phyloP scores from a whole-genome alignment of 805 yeast genomes.

The Pichia ethanolica region DNA sequence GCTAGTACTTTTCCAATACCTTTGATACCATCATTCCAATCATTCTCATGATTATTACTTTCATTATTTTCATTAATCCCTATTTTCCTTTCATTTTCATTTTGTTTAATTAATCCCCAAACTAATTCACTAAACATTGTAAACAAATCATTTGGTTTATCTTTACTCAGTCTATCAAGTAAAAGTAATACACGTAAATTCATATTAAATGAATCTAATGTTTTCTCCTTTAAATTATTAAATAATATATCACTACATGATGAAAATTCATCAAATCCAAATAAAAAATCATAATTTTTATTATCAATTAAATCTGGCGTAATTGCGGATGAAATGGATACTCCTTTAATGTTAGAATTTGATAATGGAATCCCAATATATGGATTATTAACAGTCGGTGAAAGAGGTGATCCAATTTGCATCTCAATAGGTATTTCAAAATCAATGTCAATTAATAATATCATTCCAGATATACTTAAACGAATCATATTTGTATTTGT shows the following conservation, averaged over 20 bases:
- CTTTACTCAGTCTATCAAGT: slow-evolving; percentile 25
- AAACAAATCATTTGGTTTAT: slow-evolving; percentile 27
- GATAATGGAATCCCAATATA: background rate
- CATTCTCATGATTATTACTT: background rate
- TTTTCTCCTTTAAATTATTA: slow-evolving; percentile 22
- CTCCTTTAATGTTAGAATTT: slow-evolving; percentile 12
- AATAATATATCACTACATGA: slow-evolving; percentile 22
- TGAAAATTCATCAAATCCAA: slow-evolving; percentile 17
- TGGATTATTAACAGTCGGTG: slow-evolving; percentile 5
- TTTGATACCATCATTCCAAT: slow-evolving; percentile 15
- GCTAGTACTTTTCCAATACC: slow-evolving; percentile 24
- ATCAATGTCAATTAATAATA: slow-evolving; percentile 31
- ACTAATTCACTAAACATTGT: slow-evolving; percentile 25
- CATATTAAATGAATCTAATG: slow-evolving; percentile 28
- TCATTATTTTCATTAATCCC: slow-evolving; percentile 1
- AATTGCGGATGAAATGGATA: slow-evolving; percentile 28
- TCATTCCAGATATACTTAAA: slow-evolving; percentile 28
- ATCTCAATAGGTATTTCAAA: slow-evolving; percentile 15
- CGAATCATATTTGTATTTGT: slow-evolving; percentile 9
- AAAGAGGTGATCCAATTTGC: slow-evolving; percentile 3
- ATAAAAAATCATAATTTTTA: slow-evolving; percentile 20
- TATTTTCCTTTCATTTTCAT: background rate
- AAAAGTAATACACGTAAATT: slow-evolving; percentile 26
- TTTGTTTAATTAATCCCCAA: slow-evolving; percentile 15
- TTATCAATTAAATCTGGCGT: slow-evolving; percentile 21